Percentiles rank a stretch among this genome's conserved stretches.
Evolutionary conservation across 2,329 filamentous ascomycete species (phyloP).

Genomic region (Monosporascus cannonballus): DNA sequence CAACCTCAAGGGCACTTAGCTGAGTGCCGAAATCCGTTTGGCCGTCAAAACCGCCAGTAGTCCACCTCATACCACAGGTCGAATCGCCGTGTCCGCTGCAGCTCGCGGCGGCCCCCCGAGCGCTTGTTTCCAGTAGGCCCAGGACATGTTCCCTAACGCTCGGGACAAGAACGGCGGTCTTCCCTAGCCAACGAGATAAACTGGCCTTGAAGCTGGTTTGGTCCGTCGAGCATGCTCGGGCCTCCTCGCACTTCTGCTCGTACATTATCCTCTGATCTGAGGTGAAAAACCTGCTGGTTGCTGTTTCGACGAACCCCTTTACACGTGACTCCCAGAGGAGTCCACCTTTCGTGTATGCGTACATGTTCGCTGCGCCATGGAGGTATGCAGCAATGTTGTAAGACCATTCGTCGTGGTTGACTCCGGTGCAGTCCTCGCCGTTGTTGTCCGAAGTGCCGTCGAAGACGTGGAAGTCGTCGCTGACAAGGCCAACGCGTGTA

Average conservation of each 20-base stretch:
- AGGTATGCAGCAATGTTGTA: slow-evolving; percentile 38
- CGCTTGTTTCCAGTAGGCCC: slow-evolving; percentile 23
- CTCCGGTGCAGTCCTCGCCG: slow-evolving; percentile 25
- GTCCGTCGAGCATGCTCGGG: slow-evolving; percentile 31
- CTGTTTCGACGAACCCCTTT: slow-evolving; percentile 26
- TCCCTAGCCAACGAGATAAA: slow-evolving; percentile 22
- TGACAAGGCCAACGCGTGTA: slow-evolving; percentile 30
- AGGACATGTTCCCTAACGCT: slow-evolving; percentile 23
- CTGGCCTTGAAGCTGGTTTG: slow-evolving; percentile 27
- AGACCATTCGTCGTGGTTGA: slow-evolving; percentile 31
- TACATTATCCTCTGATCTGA: slow-evolving; percentile 24
- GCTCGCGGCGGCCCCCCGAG: slow-evolving; percentile 24
- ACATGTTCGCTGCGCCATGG: slow-evolving; percentile 33
- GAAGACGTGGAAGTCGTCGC: slow-evolving; percentile 27
- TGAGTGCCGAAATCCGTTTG: slow-evolving; percentile 28
- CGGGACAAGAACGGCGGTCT: slow-evolving; percentile 28
- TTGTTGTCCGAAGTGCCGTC: slow-evolving; percentile 31
- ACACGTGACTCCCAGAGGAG: slow-evolving; percentile 27
- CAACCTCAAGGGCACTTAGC: slow-evolving; percentile 28
- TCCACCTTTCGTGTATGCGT: slow-evolving; percentile 31
- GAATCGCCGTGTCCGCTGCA: slow-evolving; percentile 24
- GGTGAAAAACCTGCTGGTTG: slow-evolving; percentile 20
- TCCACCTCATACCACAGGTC: slow-evolving; percentile 28
- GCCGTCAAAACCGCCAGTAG: slow-evolving; percentile 25
- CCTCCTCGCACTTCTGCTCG: slow-evolving; percentile 33